Percentiles rank a stretch among this genome's conserved stretches.
Evolutionary conservation across 2,329 filamentous ascomycete genomes (phyloP).

Genomic region (Neofusicoccum cordaticola): DNA sequence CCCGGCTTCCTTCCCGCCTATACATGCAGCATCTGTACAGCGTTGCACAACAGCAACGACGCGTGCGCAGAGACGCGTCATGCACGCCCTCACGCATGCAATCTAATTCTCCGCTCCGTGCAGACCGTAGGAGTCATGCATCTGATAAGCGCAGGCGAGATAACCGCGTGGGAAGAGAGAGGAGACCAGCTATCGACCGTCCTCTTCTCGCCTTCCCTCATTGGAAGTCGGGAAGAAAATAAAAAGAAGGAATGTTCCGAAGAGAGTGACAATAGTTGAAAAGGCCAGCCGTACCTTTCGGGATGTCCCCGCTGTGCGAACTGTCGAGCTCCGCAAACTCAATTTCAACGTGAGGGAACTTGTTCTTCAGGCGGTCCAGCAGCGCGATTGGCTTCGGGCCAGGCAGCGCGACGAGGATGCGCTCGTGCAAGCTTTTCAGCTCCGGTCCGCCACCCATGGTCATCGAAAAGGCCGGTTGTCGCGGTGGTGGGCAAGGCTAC

Average conservation of each 20-base stretch:
- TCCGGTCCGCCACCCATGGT: constrained; percentile 44
- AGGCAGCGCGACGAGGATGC: constrained; percentile 44
- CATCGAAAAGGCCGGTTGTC: background rate
- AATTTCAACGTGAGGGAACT: constrained; percentile 32
- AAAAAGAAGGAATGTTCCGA: background rate
- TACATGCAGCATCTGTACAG: background rate
- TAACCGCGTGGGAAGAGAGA: too few species aligned
- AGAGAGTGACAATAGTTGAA: too few species aligned
- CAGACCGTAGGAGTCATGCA: too few species aligned
- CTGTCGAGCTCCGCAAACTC: constrained; percentile 22
- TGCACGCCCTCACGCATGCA: background rate
- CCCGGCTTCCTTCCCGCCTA: background rate
- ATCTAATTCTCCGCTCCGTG: background rate
- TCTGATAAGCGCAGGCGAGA: too few species aligned
- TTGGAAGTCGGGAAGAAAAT: background rate
- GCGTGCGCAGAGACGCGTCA: background rate
- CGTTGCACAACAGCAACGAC: background rate
- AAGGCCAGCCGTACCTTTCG: background rate
- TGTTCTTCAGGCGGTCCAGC: constrained; percentile 27
- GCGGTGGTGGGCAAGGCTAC: background rate
- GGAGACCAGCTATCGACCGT: too few species aligned
- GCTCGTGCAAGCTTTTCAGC: constrained; percentile 32
- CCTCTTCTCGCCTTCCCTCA: too few species aligned
- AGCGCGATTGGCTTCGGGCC: constrained; percentile 31
- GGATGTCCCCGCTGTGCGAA: background rate